phyloP scores from a whole-genome alignment of 352 stramenopile genomes.

The Phytophthora chlamydospora region DNA sequence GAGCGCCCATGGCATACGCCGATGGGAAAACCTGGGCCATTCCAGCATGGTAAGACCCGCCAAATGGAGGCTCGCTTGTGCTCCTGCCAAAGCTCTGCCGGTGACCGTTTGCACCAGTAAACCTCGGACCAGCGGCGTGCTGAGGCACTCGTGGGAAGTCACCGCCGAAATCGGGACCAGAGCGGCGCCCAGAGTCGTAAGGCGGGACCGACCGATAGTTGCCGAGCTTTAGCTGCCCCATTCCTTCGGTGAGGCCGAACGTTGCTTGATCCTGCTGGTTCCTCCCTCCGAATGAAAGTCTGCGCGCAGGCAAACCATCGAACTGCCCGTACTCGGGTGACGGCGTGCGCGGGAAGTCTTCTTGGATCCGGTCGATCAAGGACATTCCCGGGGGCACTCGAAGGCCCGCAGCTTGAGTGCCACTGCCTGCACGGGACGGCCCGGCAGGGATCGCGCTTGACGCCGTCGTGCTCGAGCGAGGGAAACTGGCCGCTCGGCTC shows the following conservation, averaged over 20 bases:
- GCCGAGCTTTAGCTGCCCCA: constrained; percentile 37
- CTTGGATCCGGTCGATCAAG: constrained; percentile 79
- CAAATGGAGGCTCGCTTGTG: constrained; percentile 39
- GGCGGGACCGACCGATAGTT: constrained; percentile 27
- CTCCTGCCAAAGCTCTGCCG: constrained; percentile 31
- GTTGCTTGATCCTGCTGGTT: constrained; percentile 20
- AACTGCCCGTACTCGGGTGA: constrained; percentile 63
- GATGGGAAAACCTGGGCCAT: constrained; percentile 35
- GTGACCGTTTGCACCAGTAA: constrained; percentile 22
- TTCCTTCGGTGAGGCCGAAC: constrained; percentile 35
- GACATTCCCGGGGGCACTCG: constrained; percentile 51
- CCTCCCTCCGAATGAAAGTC: constrained; percentile 26
- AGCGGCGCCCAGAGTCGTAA: constrained; percentile 20
- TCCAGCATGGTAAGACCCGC: constrained; percentile 25
- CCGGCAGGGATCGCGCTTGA: constrained; percentile 11
- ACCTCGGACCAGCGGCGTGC: constrained; percentile 12
- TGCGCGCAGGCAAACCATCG: constrained; percentile 14
- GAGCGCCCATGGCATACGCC: constrained; percentile 21
- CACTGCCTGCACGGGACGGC: constrained; percentile 23
- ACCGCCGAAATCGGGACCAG: constrained; percentile 19
- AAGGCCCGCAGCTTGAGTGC: constrained; percentile 22
- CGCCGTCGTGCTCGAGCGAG: constrained; percentile 21
- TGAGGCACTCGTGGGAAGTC: constrained; percentile 24
- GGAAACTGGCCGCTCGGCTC: constrained; percentile 19
- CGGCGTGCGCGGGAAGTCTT: constrained; percentile 78